These are phyloP conservation scores for Didymella arachidicola DNA, from an alignment of 2,329 filamentous ascomycete genomes.

Conservation along the genomic window DNA sequence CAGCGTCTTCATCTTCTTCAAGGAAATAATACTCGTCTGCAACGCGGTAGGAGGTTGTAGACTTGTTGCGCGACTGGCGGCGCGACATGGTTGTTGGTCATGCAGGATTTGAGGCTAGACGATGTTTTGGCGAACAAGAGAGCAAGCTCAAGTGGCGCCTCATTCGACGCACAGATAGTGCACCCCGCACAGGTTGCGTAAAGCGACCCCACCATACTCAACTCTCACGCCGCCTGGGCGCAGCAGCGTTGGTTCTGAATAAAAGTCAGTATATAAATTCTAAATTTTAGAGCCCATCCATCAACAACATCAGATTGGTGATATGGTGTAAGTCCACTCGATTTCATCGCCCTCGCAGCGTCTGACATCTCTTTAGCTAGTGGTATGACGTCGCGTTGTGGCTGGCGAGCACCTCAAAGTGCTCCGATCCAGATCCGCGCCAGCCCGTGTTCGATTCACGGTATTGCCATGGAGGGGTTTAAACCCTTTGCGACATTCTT, in stretches of 20 bases:
- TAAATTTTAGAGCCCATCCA: not conserved
- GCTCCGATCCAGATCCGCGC: constrained; percentile 45
- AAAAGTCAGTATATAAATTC: not conserved
- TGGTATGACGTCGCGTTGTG: constrained; percentile 53
- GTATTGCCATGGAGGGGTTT: constrained; percentile 24
- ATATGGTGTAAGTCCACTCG: constrained; percentile 12
- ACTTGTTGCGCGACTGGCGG: constrained; percentile 34
- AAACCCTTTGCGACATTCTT: constrained; percentile 13
- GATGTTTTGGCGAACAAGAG: constrained; percentile 13
- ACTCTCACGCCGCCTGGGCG: no score
- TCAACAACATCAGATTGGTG: constrained; percentile 6
- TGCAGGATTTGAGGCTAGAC: constrained; percentile 14
- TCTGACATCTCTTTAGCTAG: constrained; percentile 35
- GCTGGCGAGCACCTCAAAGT: constrained; percentile 33
- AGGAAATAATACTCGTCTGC: constrained; percentile 35
- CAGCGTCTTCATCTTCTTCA: constrained; percentile 28
- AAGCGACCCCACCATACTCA: constrained; percentile 1
- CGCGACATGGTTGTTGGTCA: constrained; percentile 26
- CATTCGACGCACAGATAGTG: constrained; percentile 29
- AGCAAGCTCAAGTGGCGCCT: constrained; percentile 15
- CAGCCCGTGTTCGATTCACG: constrained; percentile 50
- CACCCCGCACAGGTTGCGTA: constrained; percentile 14
- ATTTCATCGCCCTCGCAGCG: constrained; percentile 17
- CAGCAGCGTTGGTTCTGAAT: not conserved
- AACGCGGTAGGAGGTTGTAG: constrained; percentile 30